Conservation (phyloP, 257 asterid genomes). For the Lycium ferocissimum region DNA sequence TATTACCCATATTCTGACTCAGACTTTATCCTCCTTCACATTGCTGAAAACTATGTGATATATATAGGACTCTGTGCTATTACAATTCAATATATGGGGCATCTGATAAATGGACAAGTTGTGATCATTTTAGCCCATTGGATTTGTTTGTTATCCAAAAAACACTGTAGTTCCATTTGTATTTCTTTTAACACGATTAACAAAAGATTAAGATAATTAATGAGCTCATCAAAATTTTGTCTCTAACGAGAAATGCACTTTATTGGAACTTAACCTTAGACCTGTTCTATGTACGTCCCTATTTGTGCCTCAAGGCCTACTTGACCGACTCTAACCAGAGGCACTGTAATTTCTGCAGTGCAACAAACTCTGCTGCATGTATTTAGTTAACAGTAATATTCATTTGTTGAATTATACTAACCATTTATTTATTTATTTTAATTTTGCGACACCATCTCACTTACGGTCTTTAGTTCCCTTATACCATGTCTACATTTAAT, state of each 20-base stretch:
- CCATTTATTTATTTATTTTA: no score
- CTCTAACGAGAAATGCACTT: neutral
- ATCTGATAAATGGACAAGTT: neutral
- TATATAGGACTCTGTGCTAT: neutral
- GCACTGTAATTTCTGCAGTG: neutral
- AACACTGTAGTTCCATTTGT: neutral
- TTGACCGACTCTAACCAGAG: no score
- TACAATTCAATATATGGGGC: neutral
- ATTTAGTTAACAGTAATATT: no score
- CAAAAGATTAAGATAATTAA: neutral
- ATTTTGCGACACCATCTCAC: no score
- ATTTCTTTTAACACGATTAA: neutral
- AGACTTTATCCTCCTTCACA: neutral
- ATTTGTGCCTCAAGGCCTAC: neutral
- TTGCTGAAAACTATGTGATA: slow-evolving; percentile 20
- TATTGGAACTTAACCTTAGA: neutral
- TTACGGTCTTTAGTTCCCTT: no score
- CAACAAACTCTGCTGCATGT: neutral
- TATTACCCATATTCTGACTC: slow-evolving; percentile 29
- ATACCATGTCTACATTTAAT: no score
- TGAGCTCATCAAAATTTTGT: neutral
- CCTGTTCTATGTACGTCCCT: neutral
- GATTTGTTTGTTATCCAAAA: neutral
- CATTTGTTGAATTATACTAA: no score
- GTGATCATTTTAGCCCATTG: neutral